Percentiles rank a stretch among this genome's conserved stretches.
Conservation (phyloP, 1,284 basidiomycete genomes). For the Anthracocystis panici-leucophaei region DNA sequence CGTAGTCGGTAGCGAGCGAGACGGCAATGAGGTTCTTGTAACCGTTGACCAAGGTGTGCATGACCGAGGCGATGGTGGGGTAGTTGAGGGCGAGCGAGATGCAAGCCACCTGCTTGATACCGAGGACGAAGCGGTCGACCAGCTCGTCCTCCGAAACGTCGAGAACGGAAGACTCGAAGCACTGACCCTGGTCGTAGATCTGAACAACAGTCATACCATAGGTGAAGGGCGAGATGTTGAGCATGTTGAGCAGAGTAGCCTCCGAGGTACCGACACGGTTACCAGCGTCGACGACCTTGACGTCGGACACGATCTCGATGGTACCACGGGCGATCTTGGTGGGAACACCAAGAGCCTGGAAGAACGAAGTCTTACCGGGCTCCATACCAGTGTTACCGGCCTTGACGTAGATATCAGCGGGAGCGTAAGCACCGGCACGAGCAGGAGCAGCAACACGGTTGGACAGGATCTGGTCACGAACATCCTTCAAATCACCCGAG, state of each 20-base stretch:
- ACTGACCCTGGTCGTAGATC: slow-evolving; percentile 67
- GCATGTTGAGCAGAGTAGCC: slow-evolving; percentile 98
- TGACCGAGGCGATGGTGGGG: slow-evolving; percentile 93
- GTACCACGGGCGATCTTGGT: slow-evolving; percentile 99
- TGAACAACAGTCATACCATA: slow-evolving; percentile 94
- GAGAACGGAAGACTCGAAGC: slow-evolving; percentile 86
- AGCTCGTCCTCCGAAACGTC: slow-evolving; percentile 93
- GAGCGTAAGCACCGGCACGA: slow-evolving; percentile 95
- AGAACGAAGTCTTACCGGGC: slow-evolving; percentile 81
- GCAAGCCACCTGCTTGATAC: slow-evolving; percentile 94
- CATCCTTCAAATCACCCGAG: slow-evolving; percentile 88
- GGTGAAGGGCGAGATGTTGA: slow-evolving; percentile 87
- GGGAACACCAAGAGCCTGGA: slow-evolving; percentile 99
- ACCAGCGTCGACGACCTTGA: slow-evolving; percentile 92
- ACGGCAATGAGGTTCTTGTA: slow-evolving; percentile 96
- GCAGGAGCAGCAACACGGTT: slow-evolving; percentile 99
- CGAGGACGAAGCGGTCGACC: slow-evolving; percentile 87
- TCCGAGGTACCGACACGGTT: slow-evolving; percentile 96
- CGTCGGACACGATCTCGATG: slow-evolving; percentile 98
- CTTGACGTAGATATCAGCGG: slow-evolving; percentile 90
- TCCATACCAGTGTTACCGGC: slow-evolving; percentile 99
- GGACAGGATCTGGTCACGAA: slow-evolving; percentile 89
- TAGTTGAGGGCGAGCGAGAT: slow-evolving; percentile 95
- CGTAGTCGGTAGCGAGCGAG: slow-evolving; percentile 92
- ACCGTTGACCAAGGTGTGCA: slow-evolving; percentile 94